Percentiles rank a stretch among this genome's conserved stretches.
Conservation (phyloP, 148 eudicot species). For the Silene conica region DNA sequence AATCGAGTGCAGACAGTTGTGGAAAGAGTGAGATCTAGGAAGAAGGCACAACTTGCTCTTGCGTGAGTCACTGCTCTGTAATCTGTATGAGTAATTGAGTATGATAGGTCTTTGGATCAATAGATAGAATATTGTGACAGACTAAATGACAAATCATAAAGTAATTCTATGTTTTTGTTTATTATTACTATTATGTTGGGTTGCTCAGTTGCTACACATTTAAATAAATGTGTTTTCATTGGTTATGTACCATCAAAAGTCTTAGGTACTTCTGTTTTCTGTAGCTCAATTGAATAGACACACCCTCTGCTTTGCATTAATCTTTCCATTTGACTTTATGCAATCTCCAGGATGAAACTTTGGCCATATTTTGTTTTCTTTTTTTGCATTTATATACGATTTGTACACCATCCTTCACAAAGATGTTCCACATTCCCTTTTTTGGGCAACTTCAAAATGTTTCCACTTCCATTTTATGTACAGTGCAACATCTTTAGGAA, state of each 20-base stretch:
- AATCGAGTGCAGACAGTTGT: constrained; percentile 82
- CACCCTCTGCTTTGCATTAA: background rate
- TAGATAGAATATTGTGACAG: constrained; percentile 12
- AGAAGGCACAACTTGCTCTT: constrained; percentile 87
- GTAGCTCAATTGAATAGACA: constrained; percentile 7
- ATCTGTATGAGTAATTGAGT: background rate
- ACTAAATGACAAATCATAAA: constrained; percentile 14
- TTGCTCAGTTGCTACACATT: constrained; percentile 15
- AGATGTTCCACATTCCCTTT: too few species aligned
- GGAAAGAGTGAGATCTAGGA: constrained; percentile 74
- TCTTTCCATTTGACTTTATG: background rate
- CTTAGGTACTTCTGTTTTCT: background rate
- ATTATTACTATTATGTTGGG: background rate
- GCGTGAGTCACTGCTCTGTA: constrained; percentile 73
- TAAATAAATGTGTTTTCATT: constrained; percentile 8
- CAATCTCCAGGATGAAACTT: background rate
- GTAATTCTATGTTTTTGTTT: constrained; percentile 18
- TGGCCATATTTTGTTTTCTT: too few species aligned
- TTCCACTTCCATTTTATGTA: too few species aligned
- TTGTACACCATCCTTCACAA: too few species aligned
- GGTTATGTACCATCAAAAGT: constrained; percentile 6
- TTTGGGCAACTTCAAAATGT: too few species aligned
- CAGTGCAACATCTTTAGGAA: too few species aligned
- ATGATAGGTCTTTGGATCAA: constrained; percentile 28
- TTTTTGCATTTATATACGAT: too few species aligned